Evolutionary conservation across 2,329 filamentous ascomycete species (phyloP).

Genomic region (Oidium heveae): DNA sequence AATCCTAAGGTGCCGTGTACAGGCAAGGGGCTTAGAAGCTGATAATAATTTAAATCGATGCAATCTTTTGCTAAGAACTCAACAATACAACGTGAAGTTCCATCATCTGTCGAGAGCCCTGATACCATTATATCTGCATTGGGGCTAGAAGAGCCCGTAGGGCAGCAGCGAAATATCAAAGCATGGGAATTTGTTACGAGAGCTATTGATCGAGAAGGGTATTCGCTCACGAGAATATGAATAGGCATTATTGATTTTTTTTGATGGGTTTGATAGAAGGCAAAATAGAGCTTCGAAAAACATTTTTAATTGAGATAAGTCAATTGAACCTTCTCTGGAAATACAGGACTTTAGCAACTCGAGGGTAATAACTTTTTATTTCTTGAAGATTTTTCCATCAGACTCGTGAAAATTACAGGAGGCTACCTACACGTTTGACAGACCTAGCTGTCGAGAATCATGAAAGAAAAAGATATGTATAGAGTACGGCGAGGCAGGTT

Average conservation of each 20-base stretch:
- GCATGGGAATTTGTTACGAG: conserved; percentile 57
- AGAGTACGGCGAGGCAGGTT: too few species aligned
- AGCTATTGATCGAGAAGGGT: conserved; percentile 68
- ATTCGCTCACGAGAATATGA: conserved; percentile 36
- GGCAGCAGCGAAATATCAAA: conserved; percentile 61
- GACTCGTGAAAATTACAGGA: too few species aligned
- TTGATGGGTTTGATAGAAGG: too few species aligned
- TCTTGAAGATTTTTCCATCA: too few species aligned
- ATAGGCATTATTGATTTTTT: conserved; percentile 11
- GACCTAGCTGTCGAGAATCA: too few species aligned
- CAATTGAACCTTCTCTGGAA: too few species aligned
- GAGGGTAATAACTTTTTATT: too few species aligned
- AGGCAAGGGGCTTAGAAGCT: conserved; percentile 44
- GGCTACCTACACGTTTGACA: too few species aligned
- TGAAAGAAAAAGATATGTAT: too few species aligned
- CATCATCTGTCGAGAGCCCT: not conserved
- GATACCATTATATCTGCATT: conserved; percentile 17
- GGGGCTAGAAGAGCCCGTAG: conserved; percentile 33
- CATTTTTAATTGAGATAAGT: too few species aligned
- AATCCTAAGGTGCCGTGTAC: conserved; percentile 73
- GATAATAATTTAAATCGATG: conserved; percentile 49
- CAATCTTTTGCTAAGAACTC: conserved; percentile 47
- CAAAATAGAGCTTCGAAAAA: too few species aligned
- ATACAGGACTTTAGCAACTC: too few species aligned
- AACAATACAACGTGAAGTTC: conserved; percentile 41